Conservation (phyloP, 169 alveolate species). For the Cryptosporidium tyzzeri region DNA sequence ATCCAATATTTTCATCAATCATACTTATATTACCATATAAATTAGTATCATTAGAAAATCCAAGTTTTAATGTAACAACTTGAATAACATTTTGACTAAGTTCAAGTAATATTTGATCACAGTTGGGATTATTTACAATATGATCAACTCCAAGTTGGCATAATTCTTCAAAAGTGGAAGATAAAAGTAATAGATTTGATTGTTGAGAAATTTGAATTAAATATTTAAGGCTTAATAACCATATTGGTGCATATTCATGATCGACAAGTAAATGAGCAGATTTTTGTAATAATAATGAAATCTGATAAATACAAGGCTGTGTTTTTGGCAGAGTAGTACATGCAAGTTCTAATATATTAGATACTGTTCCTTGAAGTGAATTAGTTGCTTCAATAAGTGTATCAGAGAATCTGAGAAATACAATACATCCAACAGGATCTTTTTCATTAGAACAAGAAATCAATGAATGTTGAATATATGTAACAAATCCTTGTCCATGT, state of each 20-base stretch:
- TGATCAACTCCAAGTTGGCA: conserved; percentile 69
- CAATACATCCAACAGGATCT: conserved; percentile 66
- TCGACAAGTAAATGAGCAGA: conserved; percentile 44
- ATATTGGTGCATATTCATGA: conserved; percentile 2
- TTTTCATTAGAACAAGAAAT: conserved; percentile 50
- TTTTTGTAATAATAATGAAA: conserved; percentile 42
- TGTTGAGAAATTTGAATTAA: conserved; percentile 39
- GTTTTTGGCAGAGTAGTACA: conserved; percentile 47
- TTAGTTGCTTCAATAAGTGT: conserved; percentile 59
- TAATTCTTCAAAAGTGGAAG: conserved; percentile 59
- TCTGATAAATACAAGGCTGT: conserved; percentile 63
- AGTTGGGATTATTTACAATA: conserved; percentile 20
- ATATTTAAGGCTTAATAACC: conserved; percentile 47
- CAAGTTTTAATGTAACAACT: conserved; percentile 24
- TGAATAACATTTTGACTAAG: conserved; percentile 37
- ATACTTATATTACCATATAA: conserved; percentile 47
- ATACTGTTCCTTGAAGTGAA: conserved; percentile 49
- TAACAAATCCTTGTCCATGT: conserved; percentile 37
- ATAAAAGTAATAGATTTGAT: conserved; percentile 8
- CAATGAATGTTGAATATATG: conserved; percentile 59
- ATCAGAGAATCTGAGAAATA: conserved; percentile 57
- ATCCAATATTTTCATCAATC: conserved; percentile 72
- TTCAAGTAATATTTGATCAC: conserved; percentile 61
- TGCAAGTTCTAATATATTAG: conserved; percentile 37
- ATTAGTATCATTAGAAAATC: neutral